phyloP scores from a whole-genome alignment of 2,329 filamentous ascomycete genomes.

The Talaromyces sp. region DNA sequence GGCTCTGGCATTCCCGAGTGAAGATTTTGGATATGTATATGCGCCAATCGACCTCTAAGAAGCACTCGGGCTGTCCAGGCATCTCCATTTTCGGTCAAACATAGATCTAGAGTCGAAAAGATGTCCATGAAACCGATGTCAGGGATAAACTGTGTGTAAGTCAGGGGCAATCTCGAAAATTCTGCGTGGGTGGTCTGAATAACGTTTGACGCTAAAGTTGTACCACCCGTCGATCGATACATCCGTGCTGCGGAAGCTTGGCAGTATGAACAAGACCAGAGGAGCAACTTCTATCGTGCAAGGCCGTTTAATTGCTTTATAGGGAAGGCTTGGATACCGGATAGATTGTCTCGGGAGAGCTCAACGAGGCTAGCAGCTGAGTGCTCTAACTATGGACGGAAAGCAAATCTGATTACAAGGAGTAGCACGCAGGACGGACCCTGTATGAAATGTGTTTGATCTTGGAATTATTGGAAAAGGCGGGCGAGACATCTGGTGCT shows the following conservation, averaged over 20 bases:
- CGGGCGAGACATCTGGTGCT: no score
- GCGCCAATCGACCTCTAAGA: not conserved
- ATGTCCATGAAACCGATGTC: not conserved
- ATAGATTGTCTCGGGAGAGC: not conserved
- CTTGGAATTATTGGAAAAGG: no score
- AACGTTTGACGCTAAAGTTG: constrained; percentile 4
- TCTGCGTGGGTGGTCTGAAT: not conserved
- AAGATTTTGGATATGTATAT: not conserved
- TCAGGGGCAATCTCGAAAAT: not conserved
- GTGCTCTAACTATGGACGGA: not conserved
- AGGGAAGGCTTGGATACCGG: not conserved
- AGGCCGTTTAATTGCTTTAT: not conserved
- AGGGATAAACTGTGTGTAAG: not conserved
- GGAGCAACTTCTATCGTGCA: not conserved
- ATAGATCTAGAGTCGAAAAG: not conserved
- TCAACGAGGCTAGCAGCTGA: no score
- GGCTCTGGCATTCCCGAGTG: not conserved
- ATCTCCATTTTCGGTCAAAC: not conserved
- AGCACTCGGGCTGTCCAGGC: not conserved
- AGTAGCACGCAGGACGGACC: not conserved
- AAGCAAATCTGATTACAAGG: not conserved
- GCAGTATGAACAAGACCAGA: not conserved
- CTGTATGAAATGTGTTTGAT: not conserved
- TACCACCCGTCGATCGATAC: not conserved
- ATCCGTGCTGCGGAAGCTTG: not conserved